Base-by-base conservation (phyloP, 495 filamentous ascomycete genomes). In the Neurospora sp. region DNA sequence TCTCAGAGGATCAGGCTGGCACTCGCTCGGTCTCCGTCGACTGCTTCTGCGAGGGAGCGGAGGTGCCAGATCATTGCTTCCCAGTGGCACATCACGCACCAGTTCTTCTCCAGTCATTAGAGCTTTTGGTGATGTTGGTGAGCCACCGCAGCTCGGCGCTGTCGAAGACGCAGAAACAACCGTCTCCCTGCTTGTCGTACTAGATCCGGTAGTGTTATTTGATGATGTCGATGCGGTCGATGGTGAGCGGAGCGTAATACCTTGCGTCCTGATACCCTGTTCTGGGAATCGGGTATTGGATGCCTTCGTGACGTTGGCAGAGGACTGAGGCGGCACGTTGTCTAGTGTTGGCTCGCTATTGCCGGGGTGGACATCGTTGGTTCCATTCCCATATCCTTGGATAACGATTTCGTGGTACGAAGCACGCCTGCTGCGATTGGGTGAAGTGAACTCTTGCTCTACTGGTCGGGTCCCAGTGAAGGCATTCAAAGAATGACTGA, bases 311-410 rank as follows among this genome's bases (percentile, higher is more conserved):
- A 35, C 38, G 14, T 31, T 27, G 42, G 18, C n/a, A 42, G 12
- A 41, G 5, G 9, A 69, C 14, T 14, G 35, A 70, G 69, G 69
- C 39, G 18, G 31, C 10, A 9, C 2, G 12, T 16, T 38, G 35
- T 54, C 37, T 4, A 39, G 37, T 2, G 39, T n/a, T 10, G 49
- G 38, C 16, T 75, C 72, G 4, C 37, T 41, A 44, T 46, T 9
- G 31, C 71, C 72, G 23, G 75, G 70, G 7, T 71, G 75, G 31
- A 82, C 79, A 7, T 74, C 73, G 66, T 82, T 81, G 42, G 79
- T 82, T 6, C 81, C 83, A 62, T 86, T 86, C 9, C 84, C 82
- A 73, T 86, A 85, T 38, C 84, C 81, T 7, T 82, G 78, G 39
- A 84, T 79, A 0, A 83, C 74, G 39, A 84, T 84, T 72, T 86